phyloP scores from a whole-genome alignment of 257 asterid genomes.

The Ehretia macrophylla region DNA sequence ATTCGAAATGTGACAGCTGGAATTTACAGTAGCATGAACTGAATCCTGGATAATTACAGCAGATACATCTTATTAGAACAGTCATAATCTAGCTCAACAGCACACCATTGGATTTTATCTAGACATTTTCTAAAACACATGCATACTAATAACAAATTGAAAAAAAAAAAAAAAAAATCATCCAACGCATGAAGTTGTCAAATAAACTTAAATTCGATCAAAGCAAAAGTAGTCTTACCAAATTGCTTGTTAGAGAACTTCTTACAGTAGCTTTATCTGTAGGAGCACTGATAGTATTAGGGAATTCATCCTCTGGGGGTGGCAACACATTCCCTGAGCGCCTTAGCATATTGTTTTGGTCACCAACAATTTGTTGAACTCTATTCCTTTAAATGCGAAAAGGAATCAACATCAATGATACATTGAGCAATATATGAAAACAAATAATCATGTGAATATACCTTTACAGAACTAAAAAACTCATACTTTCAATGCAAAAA shows the following conservation, averaged over 20 bases:
- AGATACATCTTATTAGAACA: too few relatives aligned
- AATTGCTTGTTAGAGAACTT: slow-evolving; percentile 45
- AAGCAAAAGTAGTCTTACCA: slow-evolving; percentile 9
- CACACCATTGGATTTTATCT: not conserved
- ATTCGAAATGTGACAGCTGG: slow-evolving; percentile 23
- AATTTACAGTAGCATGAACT: slow-evolving; percentile 29
- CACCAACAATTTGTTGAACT: slow-evolving; percentile 89
- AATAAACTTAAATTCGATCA: slow-evolving; percentile 5
- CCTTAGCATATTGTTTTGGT: slow-evolving; percentile 39
- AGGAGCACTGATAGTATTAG: slow-evolving; percentile 29
- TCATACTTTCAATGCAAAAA: too few relatives aligned
- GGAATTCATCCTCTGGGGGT: slow-evolving; percentile 52
- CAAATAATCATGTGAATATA: not conserved
- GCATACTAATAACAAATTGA: not conserved
- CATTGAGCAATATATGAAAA: slow-evolving; percentile 1
- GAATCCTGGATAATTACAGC: slow-evolving; percentile 40
- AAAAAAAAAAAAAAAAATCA: not conserved
- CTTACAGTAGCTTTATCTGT: slow-evolving; percentile 39
- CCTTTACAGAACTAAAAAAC: too few relatives aligned
- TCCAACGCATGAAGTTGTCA: not conserved
- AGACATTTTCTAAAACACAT: too few relatives aligned
- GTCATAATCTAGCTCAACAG: not conserved
- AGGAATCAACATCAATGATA: slow-evolving; percentile 15
- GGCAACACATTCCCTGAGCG: slow-evolving; percentile 78
- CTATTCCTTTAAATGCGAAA: slow-evolving; percentile 55